Evolutionary conservation across 495 filamentous ascomycete species (phyloP), one percentile per base, ranked within the genome.

Genomic region (Pyrenula massariospora): DNA sequence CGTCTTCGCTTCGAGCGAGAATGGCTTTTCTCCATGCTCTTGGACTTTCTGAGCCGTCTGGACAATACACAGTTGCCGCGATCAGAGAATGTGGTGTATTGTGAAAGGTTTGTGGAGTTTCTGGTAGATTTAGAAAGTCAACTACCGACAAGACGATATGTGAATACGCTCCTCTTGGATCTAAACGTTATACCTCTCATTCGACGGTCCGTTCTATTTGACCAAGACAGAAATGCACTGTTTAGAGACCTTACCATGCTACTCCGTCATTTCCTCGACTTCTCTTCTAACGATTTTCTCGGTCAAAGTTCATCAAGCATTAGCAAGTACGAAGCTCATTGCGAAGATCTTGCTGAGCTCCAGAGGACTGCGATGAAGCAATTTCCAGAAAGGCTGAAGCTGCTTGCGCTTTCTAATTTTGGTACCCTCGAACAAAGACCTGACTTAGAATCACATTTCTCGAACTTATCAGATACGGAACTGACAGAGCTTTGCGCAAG

Each of bases 121-220:
- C 72, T 97, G 58, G 85, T 87, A 2, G 93, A 99, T 66, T 73
- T 99, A 21, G 81, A 91, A 67, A 95, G 92, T 63, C 93, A 99
- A 65, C 75, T 96, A 48, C 93, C 93, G 19, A 99, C 93, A 2
- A 79, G 93, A 62, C 82, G 94, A 69, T 96, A 96, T 63, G 88
- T 94, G 63, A 97, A 96, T 67, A 84, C 88, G 1, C 75, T 99
- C 22, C 67, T 96, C n/a, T 84, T 88, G 63, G 94, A 99, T 67
- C 73, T 97, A 25, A 90, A 97, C 60, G 66, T 95, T n/a, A 69
- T 95, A 22, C 76, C 93, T 8, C 80, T 87, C n/a, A 82, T 95
- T 57, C 81, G 76, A 56, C 74, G 95, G 24, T 95, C 91, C 0
- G 85, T 85, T 15, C 64, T 92, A 52, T 96, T 86, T 62, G 84